These are phyloP conservation scores for Amaranthus hypochondriacus DNA, from an alignment of 148 eudicot genomes.

Conservation along the genomic window DNA sequence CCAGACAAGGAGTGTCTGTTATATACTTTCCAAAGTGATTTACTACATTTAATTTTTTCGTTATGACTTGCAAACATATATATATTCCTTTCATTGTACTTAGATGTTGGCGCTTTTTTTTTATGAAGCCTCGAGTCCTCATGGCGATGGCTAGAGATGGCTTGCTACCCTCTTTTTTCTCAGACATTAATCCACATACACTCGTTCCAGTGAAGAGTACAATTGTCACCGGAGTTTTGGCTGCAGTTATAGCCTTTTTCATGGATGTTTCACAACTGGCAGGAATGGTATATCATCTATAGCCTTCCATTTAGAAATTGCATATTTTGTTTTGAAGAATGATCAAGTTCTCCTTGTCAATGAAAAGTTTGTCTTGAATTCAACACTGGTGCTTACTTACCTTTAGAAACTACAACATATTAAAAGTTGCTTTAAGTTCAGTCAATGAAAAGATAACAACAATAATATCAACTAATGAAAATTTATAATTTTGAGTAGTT, in stretches of 20 bases:
- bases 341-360: too few species aligned
- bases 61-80: neutral
- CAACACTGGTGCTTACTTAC: too few species aligned
- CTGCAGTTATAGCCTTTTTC: slow-evolving; percentile 70
- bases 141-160: slow-evolving; percentile 99
- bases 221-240: slow-evolving; percentile 58
- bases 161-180: slow-evolving; percentile 88
- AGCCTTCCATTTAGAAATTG: slow-evolving; percentile 7
- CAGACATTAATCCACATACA: slow-evolving; percentile 61
- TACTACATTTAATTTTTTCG: neutral
- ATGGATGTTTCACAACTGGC: slow-evolving; percentile 94
- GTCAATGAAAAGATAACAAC: too few species aligned
- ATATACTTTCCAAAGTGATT: neutral
- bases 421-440: too few species aligned
- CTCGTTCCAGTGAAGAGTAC: slow-evolving; percentile 96
- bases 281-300: slow-evolving; percentile 67
- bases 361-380: too few species aligned
- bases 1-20: neutral
- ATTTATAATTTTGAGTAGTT: too few species aligned
- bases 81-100: slow-evolving; percentile 6
- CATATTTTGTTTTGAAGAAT: neutral
- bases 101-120: neutral
- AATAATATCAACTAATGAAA: too few species aligned
- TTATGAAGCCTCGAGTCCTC: slow-evolving; percentile 78
- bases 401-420: too few species aligned